phyloP scores from a whole-genome alignment of 495 filamentous ascomycete species.

The Rostrohypoxylon terebratum region DNA sequence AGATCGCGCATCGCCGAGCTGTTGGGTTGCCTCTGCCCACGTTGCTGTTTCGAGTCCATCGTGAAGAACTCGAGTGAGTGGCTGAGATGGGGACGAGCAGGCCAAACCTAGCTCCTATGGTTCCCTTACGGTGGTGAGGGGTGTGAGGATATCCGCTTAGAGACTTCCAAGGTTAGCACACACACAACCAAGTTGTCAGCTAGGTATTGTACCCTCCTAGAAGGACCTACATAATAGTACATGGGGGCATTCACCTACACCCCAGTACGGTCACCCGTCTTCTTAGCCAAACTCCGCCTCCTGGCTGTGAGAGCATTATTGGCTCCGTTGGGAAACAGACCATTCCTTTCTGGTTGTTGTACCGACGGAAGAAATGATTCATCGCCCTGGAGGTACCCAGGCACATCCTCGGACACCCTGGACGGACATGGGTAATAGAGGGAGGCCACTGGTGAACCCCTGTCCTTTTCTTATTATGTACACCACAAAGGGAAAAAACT shows the following conservation, averaged over 20 bases:
- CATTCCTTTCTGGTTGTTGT: constrained; percentile 47
- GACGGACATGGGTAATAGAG: constrained; percentile 37
- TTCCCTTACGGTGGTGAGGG: constrained; percentile 32
- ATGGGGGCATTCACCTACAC: constrained; percentile 35
- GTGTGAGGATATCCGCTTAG: constrained; percentile 30
- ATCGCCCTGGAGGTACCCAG: constrained; percentile 41
- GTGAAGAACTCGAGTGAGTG: constrained; percentile 25
- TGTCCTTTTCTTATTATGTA: constrained; percentile 39
- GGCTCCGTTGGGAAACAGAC: constrained; percentile 44
- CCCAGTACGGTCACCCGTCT: constrained; percentile 43
- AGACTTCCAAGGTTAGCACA: background rate
- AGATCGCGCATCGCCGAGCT: constrained; percentile 5
- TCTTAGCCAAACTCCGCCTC: constrained; percentile 47
- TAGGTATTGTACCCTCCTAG: constrained; percentile 24
- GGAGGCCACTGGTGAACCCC: constrained; percentile 27
- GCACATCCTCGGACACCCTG: background rate
- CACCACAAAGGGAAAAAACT: constrained; percentile 41
- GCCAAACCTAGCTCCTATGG: constrained; percentile 13
- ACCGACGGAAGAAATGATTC: constrained; percentile 42
- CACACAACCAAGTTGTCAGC: constrained; percentile 21
- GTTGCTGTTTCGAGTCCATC: constrained; percentile 13
- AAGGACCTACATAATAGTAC: background rate
- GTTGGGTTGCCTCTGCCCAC: constrained; percentile 18
- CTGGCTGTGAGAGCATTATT: constrained; percentile 45
- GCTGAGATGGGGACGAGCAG: constrained; percentile 30